Percentiles rank a stretch among this genome's conserved stretches.
Conservation (phyloP, 257 asterid genomes). For the Haberlea rhodopensis region DNA sequence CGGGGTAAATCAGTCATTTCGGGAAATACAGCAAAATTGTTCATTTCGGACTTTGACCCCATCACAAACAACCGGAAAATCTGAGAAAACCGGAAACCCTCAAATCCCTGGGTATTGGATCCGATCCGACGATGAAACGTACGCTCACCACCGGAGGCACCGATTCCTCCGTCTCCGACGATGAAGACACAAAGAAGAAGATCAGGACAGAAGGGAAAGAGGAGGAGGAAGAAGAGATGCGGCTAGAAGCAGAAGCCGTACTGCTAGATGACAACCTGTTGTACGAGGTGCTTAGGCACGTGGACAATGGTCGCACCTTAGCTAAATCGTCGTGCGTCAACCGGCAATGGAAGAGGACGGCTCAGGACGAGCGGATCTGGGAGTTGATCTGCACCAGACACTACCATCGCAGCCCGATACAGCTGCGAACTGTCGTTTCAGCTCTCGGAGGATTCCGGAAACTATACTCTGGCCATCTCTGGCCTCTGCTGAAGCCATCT, state of each 20-base stretch:
- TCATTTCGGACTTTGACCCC: too few species aligned
- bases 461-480: constrained; percentile 72
- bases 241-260: constrained; percentile 46
- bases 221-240: constrained; percentile 25
- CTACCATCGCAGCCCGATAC: constrained; percentile 64
- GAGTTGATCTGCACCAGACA: too few species aligned
- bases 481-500: constrained; percentile 60
- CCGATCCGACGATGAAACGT: constrained; percentile 57
- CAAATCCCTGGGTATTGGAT: constrained; percentile 24
- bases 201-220: constrained; percentile 30
- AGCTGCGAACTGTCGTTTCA: constrained; percentile 72
- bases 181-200: constrained; percentile 41
- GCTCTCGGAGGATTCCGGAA: constrained; percentile 94
- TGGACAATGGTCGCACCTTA: constrained; percentile 82
- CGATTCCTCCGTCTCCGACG: constrained; percentile 23
- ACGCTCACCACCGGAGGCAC: constrained; percentile 27
- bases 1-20: too few species aligned
- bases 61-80: too few species aligned
- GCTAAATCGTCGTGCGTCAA: constrained; percentile 83
- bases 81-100: constrained; percentile 11
- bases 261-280: too few species aligned
- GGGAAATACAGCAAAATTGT: too few species aligned
- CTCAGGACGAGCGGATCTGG: too few species aligned
- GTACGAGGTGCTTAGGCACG: too few species aligned
- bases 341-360: too few species aligned